Evolutionary conservation across 2,329 filamentous ascomycete species (phyloP).

Genomic region (Bipolaris victoriae): DNA sequence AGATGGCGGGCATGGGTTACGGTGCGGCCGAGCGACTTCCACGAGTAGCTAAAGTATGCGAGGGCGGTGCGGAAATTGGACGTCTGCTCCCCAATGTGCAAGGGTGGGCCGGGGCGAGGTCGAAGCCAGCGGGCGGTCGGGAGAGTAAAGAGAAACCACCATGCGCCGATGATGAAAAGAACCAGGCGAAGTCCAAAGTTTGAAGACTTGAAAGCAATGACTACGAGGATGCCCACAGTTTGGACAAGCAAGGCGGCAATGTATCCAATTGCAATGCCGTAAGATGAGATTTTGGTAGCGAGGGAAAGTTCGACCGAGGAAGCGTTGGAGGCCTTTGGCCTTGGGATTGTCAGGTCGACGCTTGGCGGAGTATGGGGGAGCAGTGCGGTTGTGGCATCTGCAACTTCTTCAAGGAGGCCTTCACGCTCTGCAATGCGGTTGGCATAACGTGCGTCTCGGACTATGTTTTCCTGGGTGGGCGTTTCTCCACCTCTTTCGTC

Average conservation of each 20-base stretch:
- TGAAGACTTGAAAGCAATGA: slow-evolving; percentile 67
- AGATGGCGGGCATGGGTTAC: slow-evolving; percentile 74
- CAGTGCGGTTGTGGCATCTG: slow-evolving; percentile 48
- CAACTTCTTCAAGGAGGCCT: slow-evolving; percentile 33
- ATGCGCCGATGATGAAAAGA: slow-evolving; percentile 82
- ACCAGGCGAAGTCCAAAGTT: slow-evolving; percentile 87
- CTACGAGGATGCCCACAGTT: slow-evolving; percentile 76
- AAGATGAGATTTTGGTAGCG: slow-evolving; percentile 88
- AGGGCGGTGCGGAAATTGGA: slow-evolving; percentile 60
- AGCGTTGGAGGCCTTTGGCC: slow-evolving; percentile 36
- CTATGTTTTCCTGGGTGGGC: slow-evolving; percentile 26
- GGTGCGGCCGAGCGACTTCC: slow-evolving; percentile 84
- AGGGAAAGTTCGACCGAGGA: slow-evolving; percentile 74
- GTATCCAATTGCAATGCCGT: slow-evolving; percentile 93
- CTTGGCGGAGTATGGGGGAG: slow-evolving; percentile 36
- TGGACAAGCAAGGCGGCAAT: slow-evolving; percentile 85
- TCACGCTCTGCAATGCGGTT: slow-evolving; percentile 36
- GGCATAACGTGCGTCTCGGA: slow-evolving; percentile 35
- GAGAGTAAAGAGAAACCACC: slow-evolving; percentile 93
- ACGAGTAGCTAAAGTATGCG: slow-evolving; percentile 80
- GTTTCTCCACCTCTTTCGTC: slow-evolving; percentile 18
- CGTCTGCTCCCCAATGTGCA: slow-evolving; percentile 41
- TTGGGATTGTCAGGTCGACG: slow-evolving; percentile 40
- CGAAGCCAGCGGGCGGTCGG: slow-evolving; percentile 87
- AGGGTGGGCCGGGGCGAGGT: slow-evolving; percentile 83